These are phyloP conservation scores for Mycena capillaripes DNA, from an alignment of 768 basidiomycete genomes.

Conservation along the genomic window DNA sequence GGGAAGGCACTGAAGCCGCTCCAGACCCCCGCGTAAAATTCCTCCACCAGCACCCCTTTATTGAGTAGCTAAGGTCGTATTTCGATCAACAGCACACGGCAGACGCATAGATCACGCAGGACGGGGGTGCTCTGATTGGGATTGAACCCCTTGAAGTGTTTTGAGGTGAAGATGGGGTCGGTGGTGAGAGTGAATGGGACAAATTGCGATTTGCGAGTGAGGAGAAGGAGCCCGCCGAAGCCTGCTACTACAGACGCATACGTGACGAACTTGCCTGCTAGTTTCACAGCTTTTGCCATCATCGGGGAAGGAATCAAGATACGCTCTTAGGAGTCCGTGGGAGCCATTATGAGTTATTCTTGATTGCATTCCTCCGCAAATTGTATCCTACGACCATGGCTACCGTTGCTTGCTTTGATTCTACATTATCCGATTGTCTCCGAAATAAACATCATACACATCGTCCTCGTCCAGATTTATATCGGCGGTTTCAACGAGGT, in stretches of 20 bases:
- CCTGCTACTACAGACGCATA: conserved; percentile 28
- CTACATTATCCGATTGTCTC: no score
- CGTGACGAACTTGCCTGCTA: conserved; percentile 23
- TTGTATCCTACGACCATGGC: no score
- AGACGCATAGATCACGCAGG: conserved; percentile 29
- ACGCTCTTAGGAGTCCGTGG: no score
- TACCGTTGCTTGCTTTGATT: no score
- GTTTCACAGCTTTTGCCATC: conserved; percentile 30
- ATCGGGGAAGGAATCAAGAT: no score
- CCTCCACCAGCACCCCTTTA: conserved; percentile 32
- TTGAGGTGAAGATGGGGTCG: conserved; percentile 28
- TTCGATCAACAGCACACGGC: conserved; percentile 31
- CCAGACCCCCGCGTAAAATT: conserved; percentile 34
- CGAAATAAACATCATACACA: no score
- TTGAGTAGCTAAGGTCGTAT: conserved; percentile 33
- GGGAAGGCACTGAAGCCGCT: conserved; percentile 29
- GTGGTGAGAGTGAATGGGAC: conserved; percentile 23
- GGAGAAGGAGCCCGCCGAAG: conserved; percentile 34
- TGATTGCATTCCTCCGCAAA: no score
- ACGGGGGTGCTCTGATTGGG: conserved; percentile 29
- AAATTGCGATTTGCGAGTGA: conserved; percentile 33
- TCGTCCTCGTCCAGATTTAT: no score
- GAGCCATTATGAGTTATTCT: no score
- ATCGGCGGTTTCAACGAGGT: no score
- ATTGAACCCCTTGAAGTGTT: conserved; percentile 33